These are phyloP conservation scores for Chernovozyma aurita DNA, from an alignment of 1,139 yeast genomes.

Conservation along the genomic window DNA sequence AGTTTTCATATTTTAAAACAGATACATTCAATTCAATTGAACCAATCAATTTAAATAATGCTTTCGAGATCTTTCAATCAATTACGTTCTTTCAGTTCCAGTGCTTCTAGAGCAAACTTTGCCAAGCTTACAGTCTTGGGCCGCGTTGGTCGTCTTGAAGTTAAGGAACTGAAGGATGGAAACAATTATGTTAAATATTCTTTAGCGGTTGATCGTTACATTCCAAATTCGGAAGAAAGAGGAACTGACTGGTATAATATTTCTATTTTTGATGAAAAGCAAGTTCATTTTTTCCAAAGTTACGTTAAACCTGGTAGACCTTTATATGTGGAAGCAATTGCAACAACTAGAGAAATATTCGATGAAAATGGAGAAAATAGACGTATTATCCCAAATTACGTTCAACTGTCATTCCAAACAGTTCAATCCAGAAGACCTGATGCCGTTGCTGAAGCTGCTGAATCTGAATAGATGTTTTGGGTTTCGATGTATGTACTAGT, in stretches of 20 bases:
- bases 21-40: neutral
- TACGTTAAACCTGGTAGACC: conserved; percentile 40
- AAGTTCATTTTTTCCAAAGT: conserved; percentile 33
- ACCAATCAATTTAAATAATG: conserved; percentile 14
- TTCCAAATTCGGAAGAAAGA: conserved; percentile 27
- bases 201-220: conserved; percentile 42
- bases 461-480: neutral
- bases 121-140: conserved; percentile 44
- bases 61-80: conserved; percentile 24
- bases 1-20: too few relatives aligned
- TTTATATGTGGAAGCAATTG: conserved; percentile 40
- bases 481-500: too few relatives aligned
- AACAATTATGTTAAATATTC: conserved; percentile 33
- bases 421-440: neutral
- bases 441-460: neutral
- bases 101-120: conserved; percentile 29
- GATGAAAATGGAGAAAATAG: conserved; percentile 34
- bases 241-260: conserved; percentile 42
- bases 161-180: conserved; percentile 37
- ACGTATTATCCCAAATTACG: neutral
- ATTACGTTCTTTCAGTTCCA: conserved; percentile 31
- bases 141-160: conserved; percentile 34
- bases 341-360: conserved; percentile 23
- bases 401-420: neutral
- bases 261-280: conserved; percentile 38